Base-by-base conservation (phyloP, 2,329 filamentous ascomycete genomes). In the Metarhizium anisopliae region DNA sequence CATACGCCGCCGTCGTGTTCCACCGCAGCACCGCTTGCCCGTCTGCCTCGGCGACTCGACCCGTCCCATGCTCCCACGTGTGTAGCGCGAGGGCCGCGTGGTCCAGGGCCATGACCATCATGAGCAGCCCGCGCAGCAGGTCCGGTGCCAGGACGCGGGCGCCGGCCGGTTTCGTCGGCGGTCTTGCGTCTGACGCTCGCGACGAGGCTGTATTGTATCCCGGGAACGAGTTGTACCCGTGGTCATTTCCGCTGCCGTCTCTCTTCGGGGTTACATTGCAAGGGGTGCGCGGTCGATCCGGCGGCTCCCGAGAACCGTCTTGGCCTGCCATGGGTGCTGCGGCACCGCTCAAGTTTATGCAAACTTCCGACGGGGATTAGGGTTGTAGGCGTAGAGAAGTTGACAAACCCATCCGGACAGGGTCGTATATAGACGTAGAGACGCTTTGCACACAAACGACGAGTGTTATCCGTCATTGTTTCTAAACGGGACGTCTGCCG, bases 61-160 rank as follows among this genome's bases (percentile, higher is more conserved):
- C 68, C 6, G 73, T 75, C 40, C 71, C 71, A 53, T 76, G 71
- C 29, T 64, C 58, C 74, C 74, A 77, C 1, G 70, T 64, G 55
- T 68, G 66, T n/a, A 77, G 62, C 1, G 62, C 63, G 16, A 75
- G 57, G n/a, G 66, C 63, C 55, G 66, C 68, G 61, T 77, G 74
- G 61, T 77, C 74, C 47, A 76, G 59, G 0, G 73, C 73, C 75
- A 77, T 77, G 55, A 73, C 50, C 13, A 69, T 62, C 70, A 75
- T 75, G n/a, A 77, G 64, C 2, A 76, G 61, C 35, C 74, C 74
- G 38, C 74, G 73, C 5, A 77, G 64, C 16, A 77, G 65, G 56
- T 77, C 74, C 3, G 74, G 75, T 0, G 71, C 73, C 5, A 77
- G 62, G 29, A 68, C 71, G 29, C 74, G 68, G 4, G 62, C 55